Evolutionary conservation across 192 early-diverging fungal species (phyloP).

Genomic region (Geranomyces variabilis): DNA sequence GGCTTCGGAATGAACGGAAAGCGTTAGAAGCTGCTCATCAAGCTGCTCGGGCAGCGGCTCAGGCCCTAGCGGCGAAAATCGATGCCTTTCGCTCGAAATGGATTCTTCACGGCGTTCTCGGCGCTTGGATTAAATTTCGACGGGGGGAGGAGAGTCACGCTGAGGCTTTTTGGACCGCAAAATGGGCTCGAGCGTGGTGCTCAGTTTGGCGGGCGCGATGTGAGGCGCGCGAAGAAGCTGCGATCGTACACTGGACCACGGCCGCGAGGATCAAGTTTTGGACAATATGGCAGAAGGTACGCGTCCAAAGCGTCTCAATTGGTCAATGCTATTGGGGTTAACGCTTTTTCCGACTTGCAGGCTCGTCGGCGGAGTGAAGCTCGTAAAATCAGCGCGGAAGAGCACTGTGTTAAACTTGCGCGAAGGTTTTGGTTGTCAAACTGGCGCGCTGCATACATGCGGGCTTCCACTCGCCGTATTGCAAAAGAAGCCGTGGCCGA

Average conservation of each 20-base stretch:
- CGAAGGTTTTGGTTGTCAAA: not conserved
- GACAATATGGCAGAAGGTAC: no score
- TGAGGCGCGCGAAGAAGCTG: not conserved
- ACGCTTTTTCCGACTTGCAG: no score
- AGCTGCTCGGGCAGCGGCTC: not conserved
- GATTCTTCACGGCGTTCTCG: not conserved
- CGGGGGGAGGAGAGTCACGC: not conserved
- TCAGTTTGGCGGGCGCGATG: not conserved
- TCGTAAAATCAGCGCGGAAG: no score
- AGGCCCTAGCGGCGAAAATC: not conserved
- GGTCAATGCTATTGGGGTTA: no score
- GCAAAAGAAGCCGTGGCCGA: not conserved
- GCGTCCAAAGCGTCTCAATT: no score
- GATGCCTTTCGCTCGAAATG: not conserved
- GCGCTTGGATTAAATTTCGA: constrained; percentile 1
- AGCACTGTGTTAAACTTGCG: not conserved
- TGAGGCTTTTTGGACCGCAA: not conserved
- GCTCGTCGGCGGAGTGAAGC: no score
- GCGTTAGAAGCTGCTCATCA: not conserved
- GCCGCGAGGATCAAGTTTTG: no score
- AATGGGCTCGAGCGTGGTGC: not conserved
- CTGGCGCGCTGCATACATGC: not conserved
- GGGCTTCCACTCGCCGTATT: not conserved
- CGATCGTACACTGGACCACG: no score
- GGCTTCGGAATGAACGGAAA: constrained; percentile 4